Conservation (phyloP, 164 flowering plant genomes). For the Vitis rupestris region DNA sequence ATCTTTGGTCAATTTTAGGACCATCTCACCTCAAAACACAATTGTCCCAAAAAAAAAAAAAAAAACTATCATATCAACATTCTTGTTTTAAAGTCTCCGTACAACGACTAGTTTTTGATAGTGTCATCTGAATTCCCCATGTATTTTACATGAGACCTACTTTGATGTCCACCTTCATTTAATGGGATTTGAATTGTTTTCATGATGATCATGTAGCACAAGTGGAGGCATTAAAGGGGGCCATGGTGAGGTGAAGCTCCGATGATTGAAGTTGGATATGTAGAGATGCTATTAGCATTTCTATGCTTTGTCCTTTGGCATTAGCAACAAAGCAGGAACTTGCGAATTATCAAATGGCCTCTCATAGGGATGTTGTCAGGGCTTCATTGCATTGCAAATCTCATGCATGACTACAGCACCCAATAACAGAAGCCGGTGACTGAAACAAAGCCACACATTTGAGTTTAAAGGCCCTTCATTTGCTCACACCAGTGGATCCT, state of each 20-base stretch:
- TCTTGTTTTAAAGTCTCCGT: too few species aligned
- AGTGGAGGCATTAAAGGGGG: too few species aligned
- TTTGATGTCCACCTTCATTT: too few species aligned
- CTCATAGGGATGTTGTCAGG: slow-evolving; percentile 5
- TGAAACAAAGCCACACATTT: neutral
- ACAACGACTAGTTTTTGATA: too few species aligned
- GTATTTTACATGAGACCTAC: too few species aligned
- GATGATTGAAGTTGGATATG: neutral
- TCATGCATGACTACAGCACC: neutral
- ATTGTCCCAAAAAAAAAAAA: too few species aligned
- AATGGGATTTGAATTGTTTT: too few species aligned
- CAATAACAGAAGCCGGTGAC: neutral
- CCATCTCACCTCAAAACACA: too few species aligned
- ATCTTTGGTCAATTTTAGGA: too few species aligned
- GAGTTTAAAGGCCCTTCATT: slow-evolving; percentile 10
- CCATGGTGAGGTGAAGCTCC: neutral
- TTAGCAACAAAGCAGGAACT: neutral
- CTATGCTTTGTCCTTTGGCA: neutral
- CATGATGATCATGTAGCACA: too few species aligned
- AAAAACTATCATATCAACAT: too few species aligned
- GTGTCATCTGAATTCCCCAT: too few species aligned
- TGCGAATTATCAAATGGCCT: slow-evolving; percentile 2
- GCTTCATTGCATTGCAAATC: neutral
- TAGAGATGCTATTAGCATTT: neutral
- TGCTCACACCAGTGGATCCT: neutral